Percentiles rank a stretch among this genome's conserved stretches.
These are phyloP conservation scores for Maudiozyma serrabonitensis DNA, from an alignment of 805 yeast species.

Conservation along the genomic window DNA sequence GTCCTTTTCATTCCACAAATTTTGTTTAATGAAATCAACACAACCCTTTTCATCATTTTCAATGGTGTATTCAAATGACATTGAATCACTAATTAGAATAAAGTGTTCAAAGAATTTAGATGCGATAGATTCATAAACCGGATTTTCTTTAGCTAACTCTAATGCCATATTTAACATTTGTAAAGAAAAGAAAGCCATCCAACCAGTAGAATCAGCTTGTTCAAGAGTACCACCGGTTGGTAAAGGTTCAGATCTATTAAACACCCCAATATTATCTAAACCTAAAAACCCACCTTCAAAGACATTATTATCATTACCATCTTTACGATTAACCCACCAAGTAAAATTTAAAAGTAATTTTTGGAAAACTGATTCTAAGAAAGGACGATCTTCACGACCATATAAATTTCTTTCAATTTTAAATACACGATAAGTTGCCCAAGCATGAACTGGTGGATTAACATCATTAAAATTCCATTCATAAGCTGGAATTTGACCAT, in stretches of 20 bases:
- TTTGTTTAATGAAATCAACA: conserved; percentile 40
- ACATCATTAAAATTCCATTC: conserved; percentile 95
- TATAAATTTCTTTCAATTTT: conserved; percentile 81
- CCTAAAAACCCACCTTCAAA: conserved; percentile 94
- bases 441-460: conserved; percentile 94
- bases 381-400: conserved; percentile 71
- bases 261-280: conserved; percentile 83
- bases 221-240: conserved; percentile 88
- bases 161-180: conserved; percentile 89
- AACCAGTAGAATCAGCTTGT: conserved; percentile 94
- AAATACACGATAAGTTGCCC: conserved; percentile 85
- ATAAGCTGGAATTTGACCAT: conserved; percentile 92
- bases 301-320: conserved; percentile 75
- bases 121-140: conserved; percentile 87
- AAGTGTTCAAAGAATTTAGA: conserved; percentile 92
- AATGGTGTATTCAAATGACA: conserved; percentile 52
- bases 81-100: conserved; percentile 84
- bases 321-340: conserved; percentile 97
- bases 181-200: conserved; percentile 91
- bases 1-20: conserved; percentile 85
- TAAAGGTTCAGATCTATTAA: conserved; percentile 84
- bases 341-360: conserved; percentile 81
- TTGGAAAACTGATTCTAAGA: conserved; percentile 84
- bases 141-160: conserved; percentile 76
- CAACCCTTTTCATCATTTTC: conserved; percentile 28